Base-by-base conservation (phyloP, 2,329 filamentous ascomycete species). In the Penicillium brevicompactum region DNA sequence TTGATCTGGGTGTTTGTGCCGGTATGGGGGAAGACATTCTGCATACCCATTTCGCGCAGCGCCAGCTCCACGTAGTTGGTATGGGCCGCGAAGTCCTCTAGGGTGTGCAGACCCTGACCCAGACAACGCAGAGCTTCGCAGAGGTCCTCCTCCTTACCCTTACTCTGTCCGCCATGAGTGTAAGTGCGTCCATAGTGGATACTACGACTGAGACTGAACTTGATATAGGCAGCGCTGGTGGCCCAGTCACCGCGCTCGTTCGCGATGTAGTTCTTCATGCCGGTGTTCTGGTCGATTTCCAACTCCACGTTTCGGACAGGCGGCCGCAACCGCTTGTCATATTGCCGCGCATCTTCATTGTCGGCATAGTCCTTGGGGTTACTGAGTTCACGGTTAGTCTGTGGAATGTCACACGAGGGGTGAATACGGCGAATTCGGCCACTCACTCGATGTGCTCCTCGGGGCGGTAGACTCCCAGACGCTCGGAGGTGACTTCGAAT, bases 261-360 rank as follows among this genome's bases (percentile, higher is more conserved):
- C 57, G 93, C 87, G 63, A 99, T 97, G 74, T 99, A 99, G 72
- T 97, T 97, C 76, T 97, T 99, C 93, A 99, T 96, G n/a, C 92
- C 92, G 1, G 90, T 94, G 5, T 83, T 78, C 32, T 78, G 77
- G 67, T 94, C 90, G 53, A 94, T 84, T 56, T 90, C 86, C 18
- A 90, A 84, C 68, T 94, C 90, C 40, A 84, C 74, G 4, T 83
- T 82, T 56, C 85, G 78, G 8, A 97, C 86, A 0, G 92, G 92
- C 1, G 87, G 89, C 48, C 94, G 88, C 7, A 97, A 84, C 24
- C 94, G 87, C 37, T 82, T 77, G 70, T 97, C 94, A 67, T 63
- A 75, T 66, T 89, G 84, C 57, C 91, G 85, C 5, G 94, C 94
- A 76, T 99, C 94, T 61, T 84, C 68, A 63, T 91, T 90, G 65